Evolutionary conservation across 441 rosid species (phyloP).

Genomic region (Aleurites moluccanus): DNA sequence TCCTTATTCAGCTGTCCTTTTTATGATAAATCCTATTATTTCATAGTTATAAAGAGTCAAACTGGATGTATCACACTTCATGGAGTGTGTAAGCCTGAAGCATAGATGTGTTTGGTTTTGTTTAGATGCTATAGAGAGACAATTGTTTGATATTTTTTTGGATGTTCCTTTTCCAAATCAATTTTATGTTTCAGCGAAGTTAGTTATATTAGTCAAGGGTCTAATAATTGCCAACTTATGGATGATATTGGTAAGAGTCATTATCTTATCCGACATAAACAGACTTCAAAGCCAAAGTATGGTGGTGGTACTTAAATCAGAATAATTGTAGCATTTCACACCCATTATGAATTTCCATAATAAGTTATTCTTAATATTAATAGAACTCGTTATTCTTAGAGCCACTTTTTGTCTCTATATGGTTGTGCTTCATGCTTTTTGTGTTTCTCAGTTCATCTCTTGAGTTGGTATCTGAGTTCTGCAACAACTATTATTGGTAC

Average conservation of each 20-base stretch:
- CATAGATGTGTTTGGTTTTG: not conserved
- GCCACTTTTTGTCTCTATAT: constrained; percentile 1
- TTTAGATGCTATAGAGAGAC: not conserved
- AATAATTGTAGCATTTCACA: constrained; percentile 12
- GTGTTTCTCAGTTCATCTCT: not conserved
- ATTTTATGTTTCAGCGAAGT: not conserved
- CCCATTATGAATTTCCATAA: constrained; percentile 7
- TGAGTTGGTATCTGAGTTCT: not conserved
- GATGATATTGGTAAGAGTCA: constrained; percentile 3
- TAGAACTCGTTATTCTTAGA: not conserved
- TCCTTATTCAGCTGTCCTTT: not conserved
- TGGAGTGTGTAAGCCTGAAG: not conserved
- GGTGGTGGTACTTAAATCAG: not conserved
- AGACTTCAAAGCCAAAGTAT: constrained; percentile 14
- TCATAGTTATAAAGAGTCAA: not conserved
- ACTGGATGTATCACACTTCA: not conserved
- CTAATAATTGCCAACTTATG: constrained; percentile 12
- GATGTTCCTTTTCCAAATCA: not conserved
- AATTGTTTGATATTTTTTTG: constrained; percentile 2
- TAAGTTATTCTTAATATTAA: not conserved
- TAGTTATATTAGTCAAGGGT: constrained; percentile 8
- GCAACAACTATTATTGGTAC: not conserved
- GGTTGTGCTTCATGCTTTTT: not conserved
- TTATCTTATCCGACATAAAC: constrained; percentile 14
- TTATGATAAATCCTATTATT: not conserved